A percentile compares a stretch with the other conserved stretches of the same genome.
Conservation (phyloP, 805 yeast genomes). For the Ogataea thermomethanolica region DNA sequence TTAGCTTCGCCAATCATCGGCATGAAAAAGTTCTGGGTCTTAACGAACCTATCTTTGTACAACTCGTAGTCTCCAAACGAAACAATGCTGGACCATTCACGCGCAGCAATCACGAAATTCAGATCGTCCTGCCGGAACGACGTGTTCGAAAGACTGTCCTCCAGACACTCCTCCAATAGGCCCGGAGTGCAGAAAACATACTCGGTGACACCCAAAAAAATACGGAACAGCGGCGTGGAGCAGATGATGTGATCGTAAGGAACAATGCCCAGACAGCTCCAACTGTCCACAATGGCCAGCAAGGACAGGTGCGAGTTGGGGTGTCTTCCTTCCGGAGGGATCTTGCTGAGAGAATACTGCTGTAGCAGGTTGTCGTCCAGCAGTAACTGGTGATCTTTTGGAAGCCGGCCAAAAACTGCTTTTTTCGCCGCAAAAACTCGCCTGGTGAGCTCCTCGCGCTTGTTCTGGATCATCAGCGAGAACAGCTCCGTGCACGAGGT, state of each 20-base stretch:
- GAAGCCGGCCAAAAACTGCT: slow-evolving; percentile 69
- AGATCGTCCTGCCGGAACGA: slow-evolving; percentile 84
- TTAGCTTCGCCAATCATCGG: slow-evolving; percentile 90
- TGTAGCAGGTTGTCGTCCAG: slow-evolving; percentile 78
- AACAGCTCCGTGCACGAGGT: slow-evolving; percentile 78
- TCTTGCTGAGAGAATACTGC: slow-evolving; percentile 70
- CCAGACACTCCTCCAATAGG: slow-evolving; percentile 73
- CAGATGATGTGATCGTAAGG: slow-evolving; percentile 98
- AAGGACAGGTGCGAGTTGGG: slow-evolving; percentile 90
- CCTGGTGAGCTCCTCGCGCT: slow-evolving; percentile 50
- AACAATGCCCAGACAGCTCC: slow-evolving; percentile 79
- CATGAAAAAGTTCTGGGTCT: slow-evolving; percentile 76
- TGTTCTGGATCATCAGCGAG: slow-evolving; percentile 74
- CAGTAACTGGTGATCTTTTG: slow-evolving; percentile 51
- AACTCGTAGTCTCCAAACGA: slow-evolving; percentile 68
- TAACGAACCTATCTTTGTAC: slow-evolving; percentile 70
- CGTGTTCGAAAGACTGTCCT: slow-evolving; percentile 62
- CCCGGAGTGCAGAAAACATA: slow-evolving; percentile 84
- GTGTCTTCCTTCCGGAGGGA: slow-evolving; percentile 60
- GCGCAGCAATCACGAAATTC: slow-evolving; percentile 88
- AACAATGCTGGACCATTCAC: slow-evolving; percentile 83
- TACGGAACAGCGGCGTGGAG: slow-evolving; percentile 89
- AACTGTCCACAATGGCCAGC: slow-evolving; percentile 88
- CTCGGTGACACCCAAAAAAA: slow-evolving; percentile 91
- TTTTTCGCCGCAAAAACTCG: slow-evolving; percentile 66